phyloP scores from a whole-genome alignment of 192 early-diverging fungal species.

The Pilobolus umbonatus region DNA sequence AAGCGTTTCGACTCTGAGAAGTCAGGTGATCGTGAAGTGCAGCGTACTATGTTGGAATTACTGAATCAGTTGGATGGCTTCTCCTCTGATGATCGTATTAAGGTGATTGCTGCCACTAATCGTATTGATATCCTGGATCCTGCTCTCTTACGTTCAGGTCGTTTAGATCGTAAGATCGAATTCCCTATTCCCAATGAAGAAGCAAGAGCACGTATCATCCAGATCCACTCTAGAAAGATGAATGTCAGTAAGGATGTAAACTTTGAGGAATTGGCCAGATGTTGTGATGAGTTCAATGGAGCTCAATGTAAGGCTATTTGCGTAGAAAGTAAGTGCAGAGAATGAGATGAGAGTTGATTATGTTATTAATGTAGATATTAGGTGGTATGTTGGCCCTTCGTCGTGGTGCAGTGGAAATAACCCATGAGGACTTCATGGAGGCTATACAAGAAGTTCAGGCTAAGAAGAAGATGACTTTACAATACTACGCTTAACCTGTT shows the following conservation, averaged over 20 bases:
- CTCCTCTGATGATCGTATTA: slow-evolving; percentile 90
- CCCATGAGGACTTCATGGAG: slow-evolving; percentile 98
- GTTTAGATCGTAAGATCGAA: slow-evolving; percentile 91
- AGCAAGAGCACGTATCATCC: slow-evolving; percentile 90
- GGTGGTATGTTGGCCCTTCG: slow-evolving; percentile 92
- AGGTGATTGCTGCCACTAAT: slow-evolving; percentile 99
- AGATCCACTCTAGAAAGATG: slow-evolving; percentile 99
- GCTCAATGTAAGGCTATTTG: slow-evolving; percentile 99
- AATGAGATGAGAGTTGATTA: background rate
- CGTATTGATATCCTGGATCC: slow-evolving; percentile 91
- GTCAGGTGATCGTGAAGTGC: slow-evolving; percentile 97
- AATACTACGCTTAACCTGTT: slow-evolving; percentile 73
- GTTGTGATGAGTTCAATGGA: slow-evolving; percentile 98
- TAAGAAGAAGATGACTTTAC: slow-evolving; percentile 96
- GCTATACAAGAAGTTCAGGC: slow-evolving; percentile 97
- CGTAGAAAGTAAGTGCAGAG: slow-evolving; percentile 50
- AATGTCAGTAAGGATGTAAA: slow-evolving; percentile 91
- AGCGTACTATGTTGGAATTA: slow-evolving; percentile 98
- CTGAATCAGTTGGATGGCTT: slow-evolving; percentile 98
- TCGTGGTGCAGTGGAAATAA: slow-evolving; percentile 79
- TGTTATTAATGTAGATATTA: slow-evolving; percentile 2
- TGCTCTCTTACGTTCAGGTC: slow-evolving; percentile 82
- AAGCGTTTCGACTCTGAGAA: slow-evolving; percentile 98
- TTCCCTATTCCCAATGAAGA: slow-evolving; percentile 91
- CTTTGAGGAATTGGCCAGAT: slow-evolving; percentile 92